Conservation (phyloP, 2,329 filamentous ascomycete genomes). For the Stylonectria norvegica region DNA sequence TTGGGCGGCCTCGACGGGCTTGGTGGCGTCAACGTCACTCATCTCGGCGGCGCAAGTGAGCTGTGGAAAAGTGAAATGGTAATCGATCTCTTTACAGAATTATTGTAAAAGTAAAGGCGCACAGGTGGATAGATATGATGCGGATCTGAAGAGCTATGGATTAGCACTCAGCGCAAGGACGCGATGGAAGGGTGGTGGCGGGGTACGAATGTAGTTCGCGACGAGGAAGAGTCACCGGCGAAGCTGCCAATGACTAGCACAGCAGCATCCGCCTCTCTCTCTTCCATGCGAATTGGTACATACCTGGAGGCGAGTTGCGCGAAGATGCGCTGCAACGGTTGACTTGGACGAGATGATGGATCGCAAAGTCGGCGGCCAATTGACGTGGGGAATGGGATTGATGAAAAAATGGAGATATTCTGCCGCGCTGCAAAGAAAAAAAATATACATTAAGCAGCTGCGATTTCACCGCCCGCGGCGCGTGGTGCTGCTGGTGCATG, state of each 20-base stretch:
- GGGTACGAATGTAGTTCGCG: too few relatives aligned
- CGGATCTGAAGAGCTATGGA: conserved; percentile 2
- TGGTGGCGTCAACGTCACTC: conserved; percentile 39
- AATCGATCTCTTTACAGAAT: too few relatives aligned
- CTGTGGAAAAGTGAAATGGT: too few relatives aligned
- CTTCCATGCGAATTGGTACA: too few relatives aligned
- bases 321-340: background rate
- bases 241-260: too few relatives aligned
- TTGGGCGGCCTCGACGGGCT: conserved; percentile 36
- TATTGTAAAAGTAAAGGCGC: too few relatives aligned
- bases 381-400: conserved; percentile 8
- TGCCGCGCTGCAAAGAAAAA: conserved; percentile 27
- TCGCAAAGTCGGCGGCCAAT: conserved; percentile 6
- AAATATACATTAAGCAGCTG: conserved; percentile 17
- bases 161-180: too few relatives aligned
- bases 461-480: conserved; percentile 30
- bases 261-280: conserved; percentile 7
- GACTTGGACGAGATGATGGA: background rate
- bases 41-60: conserved; percentile 27
- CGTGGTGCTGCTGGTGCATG: conserved; percentile 17
- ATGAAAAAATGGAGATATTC: conserved; percentile 23
- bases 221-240: conserved; percentile 25
- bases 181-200: conserved; percentile 28
- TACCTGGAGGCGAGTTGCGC: conserved; percentile 9
- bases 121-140: conserved; percentile 6